Evolutionary conservation across 371 early-diverging fungal species (phyloP).

Genomic region (Smittium culicis): DNA sequence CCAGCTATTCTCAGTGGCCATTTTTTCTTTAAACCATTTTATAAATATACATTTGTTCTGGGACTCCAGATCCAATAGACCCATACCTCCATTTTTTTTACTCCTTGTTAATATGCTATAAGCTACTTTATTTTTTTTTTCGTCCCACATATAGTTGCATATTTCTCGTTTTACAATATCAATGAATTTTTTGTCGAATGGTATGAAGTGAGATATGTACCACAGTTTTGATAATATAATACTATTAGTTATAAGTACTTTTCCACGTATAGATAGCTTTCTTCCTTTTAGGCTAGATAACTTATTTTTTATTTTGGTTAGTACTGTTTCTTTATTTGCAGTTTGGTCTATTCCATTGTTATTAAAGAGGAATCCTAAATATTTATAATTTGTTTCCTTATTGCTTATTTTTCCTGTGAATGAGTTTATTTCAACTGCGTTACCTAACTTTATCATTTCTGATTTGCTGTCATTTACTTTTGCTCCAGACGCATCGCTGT

Average conservation of each 20-base stretch:
- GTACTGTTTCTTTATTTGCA: background rate
- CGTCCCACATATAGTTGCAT: background rate
- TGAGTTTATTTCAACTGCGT: background rate
- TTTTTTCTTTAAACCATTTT: too few relatives aligned
- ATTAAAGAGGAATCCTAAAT: background rate
- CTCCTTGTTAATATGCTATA: background rate
- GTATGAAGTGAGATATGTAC: background rate
- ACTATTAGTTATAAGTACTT: background rate
- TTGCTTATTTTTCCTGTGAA: background rate
- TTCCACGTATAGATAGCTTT: background rate
- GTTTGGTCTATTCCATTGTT: background rate
- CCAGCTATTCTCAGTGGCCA: too few relatives aligned
- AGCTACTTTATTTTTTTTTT: background rate
- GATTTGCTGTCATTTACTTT: constrained; percentile 13
- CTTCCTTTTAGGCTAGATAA: background rate
- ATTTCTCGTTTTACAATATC: background rate
- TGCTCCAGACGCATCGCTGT: constrained; percentile 10
- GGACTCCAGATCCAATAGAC: too few relatives aligned
- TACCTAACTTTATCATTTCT: constrained; percentile 9
- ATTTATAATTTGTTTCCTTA: background rate
- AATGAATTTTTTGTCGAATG: background rate
- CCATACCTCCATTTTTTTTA: background rate
- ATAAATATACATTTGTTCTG: too few relatives aligned
- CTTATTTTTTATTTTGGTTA: background rate
- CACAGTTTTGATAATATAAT: background rate